phyloP scores from a whole-genome alignment of 768 basidiomycete genomes.

The Pisolithus albus region DNA sequence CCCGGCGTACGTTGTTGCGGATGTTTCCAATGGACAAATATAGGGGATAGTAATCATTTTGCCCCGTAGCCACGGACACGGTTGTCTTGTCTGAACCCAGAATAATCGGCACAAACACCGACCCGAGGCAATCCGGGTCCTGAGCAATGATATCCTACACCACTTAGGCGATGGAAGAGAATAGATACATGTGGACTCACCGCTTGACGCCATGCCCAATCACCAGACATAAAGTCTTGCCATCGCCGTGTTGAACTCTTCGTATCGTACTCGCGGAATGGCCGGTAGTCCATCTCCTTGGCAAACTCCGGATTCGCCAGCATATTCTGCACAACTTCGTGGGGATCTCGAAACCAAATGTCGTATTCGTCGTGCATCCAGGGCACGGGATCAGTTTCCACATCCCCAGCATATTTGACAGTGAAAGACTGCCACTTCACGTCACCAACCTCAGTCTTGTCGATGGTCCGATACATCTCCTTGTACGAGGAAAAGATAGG shows the following conservation, averaged over 20 bases:
- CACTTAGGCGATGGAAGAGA: too few relatives aligned
- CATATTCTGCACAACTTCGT: neutral
- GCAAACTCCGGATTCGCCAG: neutral
- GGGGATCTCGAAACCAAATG: neutral
- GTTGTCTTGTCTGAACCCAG: slow-evolving; percentile 21
- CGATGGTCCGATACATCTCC: neutral
- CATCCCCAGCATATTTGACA: neutral
- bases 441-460: neutral
- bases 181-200: slow-evolving; percentile 1
- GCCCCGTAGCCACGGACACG: slow-evolving; percentile 16
- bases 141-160: too few relatives aligned
- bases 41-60: slow-evolving; percentile 16
- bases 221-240: slow-evolving; percentile 2
- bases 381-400: neutral
- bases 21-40: slow-evolving; percentile 13
- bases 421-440: neutral
- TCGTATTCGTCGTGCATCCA: neutral
- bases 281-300: neutral
- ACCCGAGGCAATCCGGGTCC: slow-evolving; percentile 1
- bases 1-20: neutral
- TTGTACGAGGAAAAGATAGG: neutral
- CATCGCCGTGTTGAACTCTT: neutral
- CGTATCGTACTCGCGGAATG: neutral
- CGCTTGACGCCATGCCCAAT: slow-evolving; percentile 15
- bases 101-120: slow-evolving; percentile 10